Evolutionary conservation across 108 stramenopile species (phyloP), one percentile per base, ranked within the genome.

Genomic region (Conticribra weissflogii): DNA sequence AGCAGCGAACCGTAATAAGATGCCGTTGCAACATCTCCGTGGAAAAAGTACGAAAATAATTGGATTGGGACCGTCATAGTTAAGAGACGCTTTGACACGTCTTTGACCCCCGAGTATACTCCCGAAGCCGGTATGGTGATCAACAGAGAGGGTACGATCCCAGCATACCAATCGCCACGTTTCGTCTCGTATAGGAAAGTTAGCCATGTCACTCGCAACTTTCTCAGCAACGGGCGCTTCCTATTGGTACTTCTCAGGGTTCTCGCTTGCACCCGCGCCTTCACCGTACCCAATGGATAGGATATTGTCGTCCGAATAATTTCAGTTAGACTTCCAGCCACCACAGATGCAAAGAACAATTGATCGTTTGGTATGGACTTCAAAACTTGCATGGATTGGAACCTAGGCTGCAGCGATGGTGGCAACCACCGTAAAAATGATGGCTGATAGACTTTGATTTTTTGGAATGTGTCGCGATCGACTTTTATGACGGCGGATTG

Each of bases 91-190:
- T 83, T 82, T 16, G 81, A 73, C 24, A 94, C 84, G 51, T 94
- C 93, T 47, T 88, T 82, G 18, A 85, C 78, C 12, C 93, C 93
- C 48, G 84, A 88, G 49, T 90, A 94, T 24, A 90, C 74, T 3
- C 93, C 93, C 21, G 90, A 89, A 3, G 90, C 87, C 8, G 93
- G 93, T 4, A 86, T 90, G 17, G 88, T 76, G 9, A 91, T 63
- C 2, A 94, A 70, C 48, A 94, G 68, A 1, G 93, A 61, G 30
- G 89, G 90, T 15, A 84, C 30, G 3, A 91, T 54, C 18, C 93
- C 93, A 18, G 87, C 86, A 63, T 89, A 94, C 45, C 88, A 63
- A 57, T 86, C 61, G 18, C 93, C 93, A 54, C 85, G 83, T 44
- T 82, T 59, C 1, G 82, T 54, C 27, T 87, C 82, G 46, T 74